Evolutionary conservation across 2,329 filamentous ascomycete genomes (phyloP), one percentile per base, ranked within the genome.

Genomic region (Beauveria sp.): DNA sequence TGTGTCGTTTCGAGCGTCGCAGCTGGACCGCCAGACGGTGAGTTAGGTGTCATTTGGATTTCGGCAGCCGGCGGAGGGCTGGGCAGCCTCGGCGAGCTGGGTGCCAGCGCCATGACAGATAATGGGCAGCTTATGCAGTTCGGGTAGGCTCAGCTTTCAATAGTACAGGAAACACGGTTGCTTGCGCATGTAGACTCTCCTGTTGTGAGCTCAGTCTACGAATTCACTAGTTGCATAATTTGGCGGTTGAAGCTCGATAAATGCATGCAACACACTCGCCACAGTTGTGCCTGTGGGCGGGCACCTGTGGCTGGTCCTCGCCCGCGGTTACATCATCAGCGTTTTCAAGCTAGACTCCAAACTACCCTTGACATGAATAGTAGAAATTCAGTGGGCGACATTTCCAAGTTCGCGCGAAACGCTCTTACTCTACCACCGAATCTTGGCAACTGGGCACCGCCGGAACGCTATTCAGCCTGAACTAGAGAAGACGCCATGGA

Each of bases 11-110:
- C 83, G 75, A 68, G 83, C 71, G 71, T 87, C 74, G 77, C 78
- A 28, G 75, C 70, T 47, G 71, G 71, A 55, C 86, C 81, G 65
- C 87, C 79, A 20, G 82, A 82, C 1, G 91, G 91, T 55, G 91
- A 95, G 69, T 86, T 86, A 61, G 89, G 88, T 8, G 86, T 89
- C 65, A 96, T 87, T 77, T 98, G 93, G 67, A 96, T 95, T 76
- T 99, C 95, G 64, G 93, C 91, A 62, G 96, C 88, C 40, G 95
- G 95, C 62, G 95, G 95, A 63, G 95, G 95, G 75, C 92, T 97
- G 63, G 95, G 95, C 57, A 99, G 86, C 72, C 95, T 89, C 65
- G 95, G 93, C 53, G 93, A 97, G 75, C 86, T 93, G 65, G 90
- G 88, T 67, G 83, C 77, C 65, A 85, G 74, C 66, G 83, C 79